Base-by-base conservation (phyloP, 1,139 yeast species). In the Taphrina wiesneri region DNA sequence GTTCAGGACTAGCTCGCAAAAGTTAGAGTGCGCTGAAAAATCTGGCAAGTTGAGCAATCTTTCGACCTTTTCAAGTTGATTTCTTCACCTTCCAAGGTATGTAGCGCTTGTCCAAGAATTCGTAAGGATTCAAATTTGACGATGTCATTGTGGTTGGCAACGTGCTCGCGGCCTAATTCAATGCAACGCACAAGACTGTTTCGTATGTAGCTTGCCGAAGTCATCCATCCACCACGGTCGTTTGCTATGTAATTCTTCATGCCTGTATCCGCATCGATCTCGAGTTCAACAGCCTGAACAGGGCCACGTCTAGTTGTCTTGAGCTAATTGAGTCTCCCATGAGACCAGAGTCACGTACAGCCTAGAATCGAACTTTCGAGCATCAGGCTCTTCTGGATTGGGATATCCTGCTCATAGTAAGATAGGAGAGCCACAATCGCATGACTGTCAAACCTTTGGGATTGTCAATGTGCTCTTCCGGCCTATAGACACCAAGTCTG, bases 391-490 rank as follows among this genome's bases (percentile, higher is more conserved):
- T 21, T 49, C 64, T 7, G 59, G 65, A 32, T 23, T 28, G 9
- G 63, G 57, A 30, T 62, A 62, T 19, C 60, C 56, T 60, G 9
- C 13, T 11, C 47, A 2, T 19, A 19, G 23, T 15, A 3, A 39
- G 45, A 3, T 2, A 25, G 11, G 21, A 11, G 11, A 13, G 9
- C 1, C 15, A 21, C 7, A n/a, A 32, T 15, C 19, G n/a, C 23
- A n/a, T 36, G 11, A 9, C 7, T 4, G 6, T 11, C 49, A n/a
- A 13, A 56, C 62, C 62, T 61, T 69, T 71, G 19, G 74, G 74
- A 56, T 72, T 72, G 43, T 72, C 74, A 51, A 72, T 72, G 53
- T 72, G 74, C 49, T 72, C 74, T 46, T 72, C 74, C 17, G 74
- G 72, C 9, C 74, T 63, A 56, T 72, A 72, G 15, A 67, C 69